Evolutionary conservation across 768 basidiomycete genomes (phyloP), one percentile per base, ranked within the genome.

Genomic region (Boletus sp.): DNA sequence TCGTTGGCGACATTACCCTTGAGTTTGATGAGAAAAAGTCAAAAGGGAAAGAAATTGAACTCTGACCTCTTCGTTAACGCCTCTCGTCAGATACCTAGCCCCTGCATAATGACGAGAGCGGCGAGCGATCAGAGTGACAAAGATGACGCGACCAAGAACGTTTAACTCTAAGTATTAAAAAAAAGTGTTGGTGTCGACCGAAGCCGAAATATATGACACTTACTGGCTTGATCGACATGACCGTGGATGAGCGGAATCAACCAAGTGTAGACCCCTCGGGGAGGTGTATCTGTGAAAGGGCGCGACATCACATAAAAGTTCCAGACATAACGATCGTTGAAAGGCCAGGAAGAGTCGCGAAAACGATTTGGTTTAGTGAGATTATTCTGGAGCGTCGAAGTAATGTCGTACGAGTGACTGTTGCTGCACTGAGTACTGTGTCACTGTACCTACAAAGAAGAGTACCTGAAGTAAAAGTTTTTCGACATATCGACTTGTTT

Each of bases 1-100:
- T 98, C 97, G 66, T 99, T 99, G 3, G 96, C 96, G 10, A 98
- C 96, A 66, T 95, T 93, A 4, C 97, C 97, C 93, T 97, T 57
- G 40, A 29, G 13, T 9, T 23, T 15, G 33, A 39, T 58, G 33
- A 60, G 30, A 15, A 29, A n/a, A 19, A 1, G 17, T 13, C 2
- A 25, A 15, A 42, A 13, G 17, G 1, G 23, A 5, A 7, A 17
- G 7, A 35, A 19, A 5, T 7, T 37, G 15, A 15, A 17, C 14
- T 14, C 23, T 27, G 44, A 93, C 94, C 78, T 96, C 84, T 58
- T 93, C 90, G 61, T 97, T 98, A 23, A 93, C 92, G 4, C 97
- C 97, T 51, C 97, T 83, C 47, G 93, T 97, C 25, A 97, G 73
- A 72, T 94, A 99, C 25, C 97, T 80, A 7, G 95, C 94, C 21